A percentile compares a stretch with the other conserved stretches of the same genome.
Conservation (phyloP, 257 asterid species). For the Solanum dulcamara region DNA sequence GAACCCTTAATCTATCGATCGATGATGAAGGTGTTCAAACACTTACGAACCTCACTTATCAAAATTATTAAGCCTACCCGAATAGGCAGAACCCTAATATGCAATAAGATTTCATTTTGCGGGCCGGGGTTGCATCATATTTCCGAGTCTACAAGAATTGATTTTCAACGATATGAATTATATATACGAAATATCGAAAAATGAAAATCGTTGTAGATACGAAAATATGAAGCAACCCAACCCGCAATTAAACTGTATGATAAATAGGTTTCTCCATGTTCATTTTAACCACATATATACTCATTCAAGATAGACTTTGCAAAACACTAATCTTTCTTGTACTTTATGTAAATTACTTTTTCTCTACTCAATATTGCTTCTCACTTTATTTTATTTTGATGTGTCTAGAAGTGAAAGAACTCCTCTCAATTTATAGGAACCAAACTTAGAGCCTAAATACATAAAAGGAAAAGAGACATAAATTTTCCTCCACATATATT, state of each 20-base stretch:
- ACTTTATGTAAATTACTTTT: no score
- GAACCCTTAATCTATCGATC: no score
- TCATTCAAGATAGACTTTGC: no score
- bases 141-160: not conserved
- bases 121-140: not conserved
- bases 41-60: not conserved
- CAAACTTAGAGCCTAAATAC: not conserved
- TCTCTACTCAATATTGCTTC: no score
- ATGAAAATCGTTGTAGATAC: not conserved
- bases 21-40: not conserved
- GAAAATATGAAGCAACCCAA: not conserved
- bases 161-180: not conserved
- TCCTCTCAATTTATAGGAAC: not conserved
- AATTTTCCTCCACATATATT: not conserved
- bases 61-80: not conserved
- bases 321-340: no score
- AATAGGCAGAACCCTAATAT: not conserved
- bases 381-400: not conserved
- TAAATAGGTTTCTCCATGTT: not conserved
- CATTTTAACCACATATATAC: no score
- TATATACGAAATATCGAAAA: not conserved
- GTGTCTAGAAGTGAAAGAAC: not conserved
- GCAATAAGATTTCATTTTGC: not conserved
- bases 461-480: not conserved
- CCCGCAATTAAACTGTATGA: not conserved